phyloP scores from a whole-genome alignment of 2,329 filamentous ascomycete genomes.

The Cercospora sesami region DNA sequence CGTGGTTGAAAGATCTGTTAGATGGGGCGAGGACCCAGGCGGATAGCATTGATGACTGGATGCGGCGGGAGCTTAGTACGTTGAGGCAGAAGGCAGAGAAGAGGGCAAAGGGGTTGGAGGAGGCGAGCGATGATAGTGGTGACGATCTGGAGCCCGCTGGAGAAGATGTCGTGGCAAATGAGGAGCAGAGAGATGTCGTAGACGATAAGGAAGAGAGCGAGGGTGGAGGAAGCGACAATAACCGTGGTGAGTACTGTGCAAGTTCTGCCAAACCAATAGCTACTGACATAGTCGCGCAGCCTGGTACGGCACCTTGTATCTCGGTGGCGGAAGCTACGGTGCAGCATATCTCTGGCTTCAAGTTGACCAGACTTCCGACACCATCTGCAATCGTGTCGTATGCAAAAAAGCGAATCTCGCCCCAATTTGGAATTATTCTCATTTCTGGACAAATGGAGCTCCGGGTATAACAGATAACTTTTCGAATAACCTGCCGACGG shows the following conservation, averaged over 20 bases:
- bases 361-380: not conserved
- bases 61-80: not conserved
- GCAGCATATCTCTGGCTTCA: not conserved
- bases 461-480: not conserved
- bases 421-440: not conserved
- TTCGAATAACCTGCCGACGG: not conserved
- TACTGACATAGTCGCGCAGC: not conserved
- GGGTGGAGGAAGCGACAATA: not conserved
- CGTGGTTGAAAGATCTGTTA: not conserved
- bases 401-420: not conserved
- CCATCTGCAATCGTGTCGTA: not conserved
- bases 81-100: not conserved
- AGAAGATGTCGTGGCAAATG: not conserved
- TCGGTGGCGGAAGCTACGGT: not conserved
- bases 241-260: not conserved
- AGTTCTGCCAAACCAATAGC: not conserved
- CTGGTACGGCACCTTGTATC: not conserved
- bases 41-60: not conserved
- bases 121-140: not conserved
- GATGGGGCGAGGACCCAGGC: not conserved
- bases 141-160: not conserved
- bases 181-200: not conserved
- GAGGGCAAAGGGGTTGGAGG: not conserved
- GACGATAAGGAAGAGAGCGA: no score
- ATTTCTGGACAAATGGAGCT: conserved; percentile 9